Evolutionary conservation across 1,139 yeast genomes (phyloP).

Genomic region (Casaregolazyma lundiana): DNA sequence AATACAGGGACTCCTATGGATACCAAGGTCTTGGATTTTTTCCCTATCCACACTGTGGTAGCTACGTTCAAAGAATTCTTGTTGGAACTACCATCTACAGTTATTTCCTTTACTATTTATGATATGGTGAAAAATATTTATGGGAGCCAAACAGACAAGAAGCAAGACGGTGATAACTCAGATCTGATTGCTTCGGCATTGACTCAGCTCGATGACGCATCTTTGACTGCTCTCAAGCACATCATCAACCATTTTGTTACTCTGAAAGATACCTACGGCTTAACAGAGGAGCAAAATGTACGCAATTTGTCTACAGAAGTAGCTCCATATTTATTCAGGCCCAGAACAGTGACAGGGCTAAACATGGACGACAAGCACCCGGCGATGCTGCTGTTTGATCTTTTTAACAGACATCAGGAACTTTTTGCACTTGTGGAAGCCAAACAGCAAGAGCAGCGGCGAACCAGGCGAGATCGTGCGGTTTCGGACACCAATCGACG

Average conservation of each 20-base stretch:
- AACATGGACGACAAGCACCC: conserved; percentile 33
- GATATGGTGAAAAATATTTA: conserved; percentile 66
- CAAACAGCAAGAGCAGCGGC: conserved; percentile 14
- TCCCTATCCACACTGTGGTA: conserved; percentile 55
- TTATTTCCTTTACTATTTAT: conserved; percentile 62
- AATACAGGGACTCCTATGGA: conserved; percentile 45
- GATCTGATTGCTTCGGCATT: conserved; percentile 22
- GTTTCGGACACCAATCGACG: conserved; percentile 29
- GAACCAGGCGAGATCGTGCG: conserved; percentile 24
- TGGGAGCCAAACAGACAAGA: conserved; percentile 21
- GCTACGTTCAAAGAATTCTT: conserved; percentile 67
- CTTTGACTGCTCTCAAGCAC: conserved; percentile 18
- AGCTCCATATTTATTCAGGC: conserved; percentile 31
- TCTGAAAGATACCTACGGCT: not conserved
- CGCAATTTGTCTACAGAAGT: conserved; percentile 18
- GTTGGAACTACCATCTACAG: conserved; percentile 76
- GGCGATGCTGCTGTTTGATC: conserved; percentile 24
- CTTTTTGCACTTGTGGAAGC: conserved; percentile 25
- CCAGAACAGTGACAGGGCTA: conserved; percentile 30
- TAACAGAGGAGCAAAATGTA: not conserved
- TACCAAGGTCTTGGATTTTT: conserved; percentile 25
- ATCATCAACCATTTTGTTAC: conserved; percentile 18
- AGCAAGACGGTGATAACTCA: conserved; percentile 12
- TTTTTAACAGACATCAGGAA: conserved; percentile 23
- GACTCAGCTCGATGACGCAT: conserved; percentile 21